Evolutionary conservation across 176 grass and related monocot genomes (phyloP), one percentile per base, ranked within the genome.

Genomic region (Eragrostis curvula): DNA sequence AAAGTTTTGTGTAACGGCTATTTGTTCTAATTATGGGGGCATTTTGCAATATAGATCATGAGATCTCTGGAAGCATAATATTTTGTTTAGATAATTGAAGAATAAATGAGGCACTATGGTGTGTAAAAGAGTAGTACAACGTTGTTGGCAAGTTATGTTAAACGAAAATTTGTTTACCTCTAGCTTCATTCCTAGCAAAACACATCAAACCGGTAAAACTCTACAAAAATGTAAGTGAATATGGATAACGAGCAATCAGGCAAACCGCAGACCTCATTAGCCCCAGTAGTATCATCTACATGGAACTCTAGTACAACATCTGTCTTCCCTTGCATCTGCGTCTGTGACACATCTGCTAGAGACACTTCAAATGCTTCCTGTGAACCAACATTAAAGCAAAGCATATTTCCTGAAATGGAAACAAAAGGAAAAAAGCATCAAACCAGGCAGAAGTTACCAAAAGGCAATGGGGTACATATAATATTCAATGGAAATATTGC

Each of bases 281-380:
- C 92, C 44, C 92, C 92, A 69, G 96, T 95, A 82, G 96, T 98
- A 86, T 98, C 96, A 91, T 98, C 96, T 18, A 98, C 86, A 80
- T 95, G 96, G 75, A 98, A 98, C 70, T 98, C 96, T 40, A 98
- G 86, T 61, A 93, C 79, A 52, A 93, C 92, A 82, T 98, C 92
- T 83, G 92, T 98, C 86, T 98, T 98, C 68, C 92, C 96, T 88
- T 98, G 96, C 84, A 95, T 78, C 71, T 95, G 96, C 40, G 87
- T 86, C 75, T 95, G 96, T 15, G 96, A 85, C 80, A 98, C 96
- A 84, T 98, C 96, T 41, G 96, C 92, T 88, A 98, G 62, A 79
- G 96, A 98, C 51, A 95, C 84, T 63, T 98, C 90, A 91, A 98
- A 95, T 79, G 92, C 92, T 86, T 98, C 92, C 68, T 95, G 89